Evolutionary conservation across 1,139 yeast genomes (phyloP), one percentile per base, ranked within the genome.

Genomic region (Waltiozyma solani): DNA sequence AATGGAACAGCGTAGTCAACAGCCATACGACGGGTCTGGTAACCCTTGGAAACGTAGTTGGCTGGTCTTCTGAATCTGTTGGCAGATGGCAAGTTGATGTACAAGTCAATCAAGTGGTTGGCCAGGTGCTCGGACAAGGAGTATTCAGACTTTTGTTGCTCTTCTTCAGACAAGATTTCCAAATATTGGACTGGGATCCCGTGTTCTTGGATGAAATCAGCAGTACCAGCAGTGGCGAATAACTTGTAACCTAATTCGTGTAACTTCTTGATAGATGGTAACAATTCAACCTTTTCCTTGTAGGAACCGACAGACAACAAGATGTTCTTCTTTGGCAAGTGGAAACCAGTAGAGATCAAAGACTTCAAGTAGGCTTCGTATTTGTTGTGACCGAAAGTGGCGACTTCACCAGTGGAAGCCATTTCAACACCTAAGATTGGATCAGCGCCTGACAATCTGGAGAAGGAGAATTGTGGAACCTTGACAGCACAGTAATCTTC

Each of bases 391-490:
- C 98, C 99, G 60, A 93, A 89, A 48, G 94, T 78, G 39, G 99
- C 99, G 56, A 91, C 98, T 66, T 91, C 98, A 74, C 98, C 98
- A 46, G 98, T 91, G 22, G 97, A 89, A 30, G 98, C 97, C 98
- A 91, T 91, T 66, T 91, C 98, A 51, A 91, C 98, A 66, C 98
- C 98, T 52, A 91, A 72, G 45, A 91, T 87, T 40, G 98, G 98
- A 63, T 91, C 98, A 44, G 98, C 98, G 54, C 98, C 98, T 38
- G 97, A 87, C 55, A 91, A 76, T 64, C 98, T 80, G 34, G 97
- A 84, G 79, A 91, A 91, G 23, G 97, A 89, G 65, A 91, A 91
- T 65, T 91, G 98, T 24, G 98, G 98, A 44, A 91, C 97, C 70
- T 91, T 91, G 46, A 89, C 83, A 42, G 97, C 98, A 64, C 95